Base-by-base conservation (phyloP, 2,329 filamentous ascomycete genomes). In the Fusarium staphyleae region DNA sequence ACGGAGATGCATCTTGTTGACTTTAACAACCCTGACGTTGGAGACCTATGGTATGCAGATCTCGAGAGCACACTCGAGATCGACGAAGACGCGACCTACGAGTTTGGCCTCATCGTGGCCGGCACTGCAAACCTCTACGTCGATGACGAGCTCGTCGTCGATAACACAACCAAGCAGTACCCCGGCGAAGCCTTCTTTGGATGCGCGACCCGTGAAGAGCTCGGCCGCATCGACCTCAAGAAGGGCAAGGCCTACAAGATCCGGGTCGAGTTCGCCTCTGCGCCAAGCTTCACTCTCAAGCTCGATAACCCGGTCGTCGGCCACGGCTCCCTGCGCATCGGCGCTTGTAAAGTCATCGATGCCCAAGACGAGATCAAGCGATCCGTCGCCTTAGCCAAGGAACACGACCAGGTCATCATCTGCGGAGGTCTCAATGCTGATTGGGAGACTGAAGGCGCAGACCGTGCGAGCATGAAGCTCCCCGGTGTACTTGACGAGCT, bases 401-500 rank as follows among this genome's bases (percentile, higher is more conserved):
- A 83, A 34, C 87, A 87, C 2, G 89, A 93, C 50, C 88, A 93
- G 67, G 90, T 93, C 40, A 81, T 95, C 56, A 78, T 95, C 47
- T 89, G 90, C 67, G 87, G 87, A 2, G 91, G 91, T 2, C 80
- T 95, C 40, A 93, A 92, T 66, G 83, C 82, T 30, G 89, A 93
- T 67, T 93, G 89, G 88, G 90, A 93, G 71, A 87, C 87, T 0
- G 90, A 93, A 74, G 89, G 89, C 26, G 79, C 83, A 32, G 91
- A 96, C 73, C 86, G 91, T 33, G 88, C 87, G 63, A 89, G 88
- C 71, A 84, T 96, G 71, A 88, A 87, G 19, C 79, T 96, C 0
- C 93, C 91, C 74, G 82, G 87, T 15, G 81, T 84, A 32, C 85
- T 88, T 34, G 89, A 95, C 65, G 79, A 83, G 14, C 75, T 96